These are phyloP conservation scores for Neofusicoccum kwambonambiense DNA, from an alignment of 2,329 filamentous ascomycete genomes.

Conservation along the genomic window DNA sequence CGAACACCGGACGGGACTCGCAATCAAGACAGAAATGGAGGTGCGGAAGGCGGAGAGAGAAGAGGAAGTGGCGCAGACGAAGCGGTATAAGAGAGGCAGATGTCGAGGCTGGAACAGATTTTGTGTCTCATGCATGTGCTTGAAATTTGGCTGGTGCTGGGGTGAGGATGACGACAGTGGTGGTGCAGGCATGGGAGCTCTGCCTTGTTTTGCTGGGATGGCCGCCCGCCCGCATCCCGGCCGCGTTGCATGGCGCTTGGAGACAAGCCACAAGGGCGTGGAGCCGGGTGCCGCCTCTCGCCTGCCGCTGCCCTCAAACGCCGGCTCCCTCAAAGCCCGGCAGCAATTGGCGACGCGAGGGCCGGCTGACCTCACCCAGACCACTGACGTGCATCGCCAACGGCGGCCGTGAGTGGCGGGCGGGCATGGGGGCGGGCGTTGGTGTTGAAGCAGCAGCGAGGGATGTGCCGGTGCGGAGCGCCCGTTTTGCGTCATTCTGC, in stretches of 20 bases:
- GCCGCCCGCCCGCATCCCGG: background rate
- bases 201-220: constrained; percentile 18
- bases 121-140: constrained; percentile 8
- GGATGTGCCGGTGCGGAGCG: background rate
- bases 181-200: constrained; percentile 8
- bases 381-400: background rate
- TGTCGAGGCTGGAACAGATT: background rate
- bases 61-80: background rate
- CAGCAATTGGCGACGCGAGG: background rate
- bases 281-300: background rate
- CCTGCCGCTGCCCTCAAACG: background rate
- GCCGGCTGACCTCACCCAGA: background rate
- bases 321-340: background rate
- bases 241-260: background rate
- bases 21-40: background rate
- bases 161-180: background rate
- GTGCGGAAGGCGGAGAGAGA: background rate
- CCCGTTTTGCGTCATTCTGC: background rate
- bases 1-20: background rate
- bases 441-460: background rate
- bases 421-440: background rate
- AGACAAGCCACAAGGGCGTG: background rate
- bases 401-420: background rate
- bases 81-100: background rate
- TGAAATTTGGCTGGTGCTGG: background rate